Conservation (phyloP, 768 basidiomycete genomes). For the Tephrocybe rancida region DNA sequence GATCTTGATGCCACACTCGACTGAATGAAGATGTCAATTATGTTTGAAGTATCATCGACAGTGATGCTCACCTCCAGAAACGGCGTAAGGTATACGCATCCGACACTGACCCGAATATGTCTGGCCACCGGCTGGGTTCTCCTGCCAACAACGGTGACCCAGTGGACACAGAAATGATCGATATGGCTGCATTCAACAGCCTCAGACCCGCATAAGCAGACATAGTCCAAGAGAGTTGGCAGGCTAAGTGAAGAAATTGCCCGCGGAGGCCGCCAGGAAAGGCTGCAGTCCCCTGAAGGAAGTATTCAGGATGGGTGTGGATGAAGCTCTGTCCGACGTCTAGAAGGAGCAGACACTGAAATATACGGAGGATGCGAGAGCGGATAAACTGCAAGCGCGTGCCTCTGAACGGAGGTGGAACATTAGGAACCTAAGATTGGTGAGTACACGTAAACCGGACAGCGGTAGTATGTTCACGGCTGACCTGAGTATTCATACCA, state of each 20-base stretch:
- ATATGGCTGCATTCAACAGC: slow-evolving; percentile 1
- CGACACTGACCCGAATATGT: slow-evolving; percentile 5
- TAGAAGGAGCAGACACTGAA: slow-evolving; percentile 6
- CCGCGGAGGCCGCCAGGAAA: slow-evolving; percentile 7
- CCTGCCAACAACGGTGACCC: slow-evolving; percentile 5
- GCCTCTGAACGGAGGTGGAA: slow-evolving; percentile 1
- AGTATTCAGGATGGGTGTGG: slow-evolving; percentile 2
- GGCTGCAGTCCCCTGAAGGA: slow-evolving; percentile 4
- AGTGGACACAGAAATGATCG: slow-evolving; percentile 1
- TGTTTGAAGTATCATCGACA: too few species aligned
- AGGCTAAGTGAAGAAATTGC: not conserved
- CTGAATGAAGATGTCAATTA: too few species aligned
- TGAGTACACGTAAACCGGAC: too few species aligned
- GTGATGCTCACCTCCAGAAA: slow-evolving; percentile 10
- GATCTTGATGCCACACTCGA: slow-evolving; percentile 10
- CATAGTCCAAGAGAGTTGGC: not conserved
- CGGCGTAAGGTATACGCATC: slow-evolving; percentile 10
- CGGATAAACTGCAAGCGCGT: slow-evolving; percentile 3
- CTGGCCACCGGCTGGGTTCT: slow-evolving; percentile 7
- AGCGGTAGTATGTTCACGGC: not conserved
- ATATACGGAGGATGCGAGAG: slow-evolving; percentile 5
- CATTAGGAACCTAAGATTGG: not conserved
- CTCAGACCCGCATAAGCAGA: not conserved
- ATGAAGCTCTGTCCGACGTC: slow-evolving; percentile 9
- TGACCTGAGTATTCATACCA: slow-evolving; percentile 7